A percentile compares a stretch with the other conserved stretches of the same genome.
Evolutionary conservation across 2,329 filamentous ascomycete genomes (phyloP).

Genomic region (Cercospora zeina): DNA sequence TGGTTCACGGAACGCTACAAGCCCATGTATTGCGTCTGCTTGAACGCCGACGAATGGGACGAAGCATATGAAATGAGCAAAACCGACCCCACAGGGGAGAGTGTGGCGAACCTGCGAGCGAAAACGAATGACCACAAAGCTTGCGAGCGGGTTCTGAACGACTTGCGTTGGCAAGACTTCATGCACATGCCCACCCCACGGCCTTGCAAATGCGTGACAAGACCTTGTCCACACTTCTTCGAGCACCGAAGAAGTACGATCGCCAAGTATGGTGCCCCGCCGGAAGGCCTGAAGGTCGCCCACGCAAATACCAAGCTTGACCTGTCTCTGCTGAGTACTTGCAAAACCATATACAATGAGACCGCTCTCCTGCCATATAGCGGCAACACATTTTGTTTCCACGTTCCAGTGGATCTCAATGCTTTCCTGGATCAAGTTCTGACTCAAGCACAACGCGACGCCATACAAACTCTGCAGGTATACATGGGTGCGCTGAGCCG

Average conservation of each 20-base stretch:
- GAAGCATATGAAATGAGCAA: constrained; percentile 11
- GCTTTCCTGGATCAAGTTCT: constrained; percentile 21
- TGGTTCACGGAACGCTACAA: constrained; percentile 13
- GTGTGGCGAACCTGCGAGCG: neutral
- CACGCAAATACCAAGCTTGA: constrained; percentile 21
- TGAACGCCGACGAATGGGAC: neutral
- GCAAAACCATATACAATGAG: constrained; percentile 23
- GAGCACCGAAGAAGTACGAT: constrained; percentile 19
- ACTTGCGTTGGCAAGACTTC: constrained; percentile 23
- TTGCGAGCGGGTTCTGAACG: constrained; percentile 22
- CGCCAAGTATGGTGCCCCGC: constrained; percentile 20
- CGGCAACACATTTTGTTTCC: constrained; percentile 23
- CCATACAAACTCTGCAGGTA: constrained; percentile 17
- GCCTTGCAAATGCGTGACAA: constrained; percentile 19
- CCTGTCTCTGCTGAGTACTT: constrained; percentile 18
- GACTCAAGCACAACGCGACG: constrained; percentile 14
- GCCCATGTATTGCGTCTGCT: constrained; percentile 23
- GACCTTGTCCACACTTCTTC: constrained; percentile 23
- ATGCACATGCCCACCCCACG: constrained; percentile 12
- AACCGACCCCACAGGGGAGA: neutral
- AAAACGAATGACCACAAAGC: constrained; percentile 4
- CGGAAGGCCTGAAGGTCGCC: constrained; percentile 17
- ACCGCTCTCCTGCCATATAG: constrained; percentile 21
- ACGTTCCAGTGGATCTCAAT: constrained; percentile 20
- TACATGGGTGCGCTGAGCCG: constrained; percentile 18